phyloP scores from a whole-genome alignment of 2,329 filamentous ascomycete species.

The Parasarocladium wereldwijsianum region DNA sequence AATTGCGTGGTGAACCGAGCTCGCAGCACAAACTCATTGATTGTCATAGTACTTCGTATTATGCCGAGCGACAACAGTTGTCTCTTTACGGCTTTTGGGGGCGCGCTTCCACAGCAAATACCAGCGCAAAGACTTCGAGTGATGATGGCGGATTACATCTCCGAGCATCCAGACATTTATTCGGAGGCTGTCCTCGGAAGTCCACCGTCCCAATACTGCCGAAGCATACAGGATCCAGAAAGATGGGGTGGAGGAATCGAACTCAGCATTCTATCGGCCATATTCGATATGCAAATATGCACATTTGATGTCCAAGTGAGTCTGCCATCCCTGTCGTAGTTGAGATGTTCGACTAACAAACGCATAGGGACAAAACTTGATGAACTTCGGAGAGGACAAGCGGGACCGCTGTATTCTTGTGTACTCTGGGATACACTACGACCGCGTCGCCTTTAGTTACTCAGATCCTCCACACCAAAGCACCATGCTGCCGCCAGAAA shows the following conservation, averaged over 20 bases:
- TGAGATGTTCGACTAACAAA: slow-evolving; percentile 3
- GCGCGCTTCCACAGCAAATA: slow-evolving; percentile 49
- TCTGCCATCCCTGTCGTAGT: slow-evolving; percentile 5
- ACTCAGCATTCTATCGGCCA: slow-evolving; percentile 66
- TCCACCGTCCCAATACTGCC: slow-evolving; percentile 60
- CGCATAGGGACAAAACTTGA: slow-evolving; percentile 19
- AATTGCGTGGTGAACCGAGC: slow-evolving; percentile 1
- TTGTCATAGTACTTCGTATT: slow-evolving; percentile 55
- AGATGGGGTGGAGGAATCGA: slow-evolving; percentile 91
- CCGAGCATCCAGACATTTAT: slow-evolving; percentile 57
- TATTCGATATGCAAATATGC: slow-evolving; percentile 76
- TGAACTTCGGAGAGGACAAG: slow-evolving; percentile 62
- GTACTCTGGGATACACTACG: slow-evolving; percentile 89
- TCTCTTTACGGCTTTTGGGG: slow-evolving; percentile 79
- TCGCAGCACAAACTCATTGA: background rate
- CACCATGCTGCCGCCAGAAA: slow-evolving; percentile 49
- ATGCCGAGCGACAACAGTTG: slow-evolving; percentile 97
- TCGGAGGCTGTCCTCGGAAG: slow-evolving; percentile 62
- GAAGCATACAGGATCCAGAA: slow-evolving; percentile 64
- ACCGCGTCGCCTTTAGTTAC: slow-evolving; percentile 66
- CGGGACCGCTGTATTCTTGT: slow-evolving; percentile 61
- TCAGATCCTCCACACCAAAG: slow-evolving; percentile 40
- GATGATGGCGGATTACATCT: slow-evolving; percentile 67
- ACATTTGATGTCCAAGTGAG: slow-evolving; percentile 60
- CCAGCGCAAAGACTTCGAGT: slow-evolving; percentile 47